These are phyloP conservation scores for Cardamine resedifolia DNA, from an alignment of 345 rosid genomes.

Conservation along the genomic window DNA sequence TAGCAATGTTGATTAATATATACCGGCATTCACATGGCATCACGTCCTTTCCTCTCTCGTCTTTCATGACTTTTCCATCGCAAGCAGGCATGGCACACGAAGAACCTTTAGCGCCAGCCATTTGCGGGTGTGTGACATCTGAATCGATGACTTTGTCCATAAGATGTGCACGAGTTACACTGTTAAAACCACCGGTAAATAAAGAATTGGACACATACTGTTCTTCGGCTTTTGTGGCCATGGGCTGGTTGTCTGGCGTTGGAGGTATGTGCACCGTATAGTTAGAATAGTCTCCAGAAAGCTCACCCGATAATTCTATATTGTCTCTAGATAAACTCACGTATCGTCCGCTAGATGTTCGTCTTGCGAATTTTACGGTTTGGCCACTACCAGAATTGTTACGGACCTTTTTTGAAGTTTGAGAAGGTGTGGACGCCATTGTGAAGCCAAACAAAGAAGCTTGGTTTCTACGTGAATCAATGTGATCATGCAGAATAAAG, in stretches of 20 bases:
- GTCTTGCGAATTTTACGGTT: slow-evolving; percentile 80
- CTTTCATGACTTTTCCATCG: slow-evolving; percentile 90
- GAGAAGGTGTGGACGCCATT: slow-evolving; percentile 61
- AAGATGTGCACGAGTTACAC: slow-evolving; percentile 89
- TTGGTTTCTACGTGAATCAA: slow-evolving; percentile 13
- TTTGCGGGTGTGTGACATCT: slow-evolving; percentile 92
- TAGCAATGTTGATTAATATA: background rate
- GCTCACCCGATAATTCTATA: slow-evolving; percentile 79
- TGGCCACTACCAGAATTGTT: slow-evolving; percentile 64
- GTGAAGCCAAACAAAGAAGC: slow-evolving; percentile 29
- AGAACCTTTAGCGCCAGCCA: slow-evolving; percentile 89
- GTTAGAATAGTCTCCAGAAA: slow-evolving; percentile 77
- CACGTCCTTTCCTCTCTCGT: slow-evolving; percentile 80
- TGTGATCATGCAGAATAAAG: slow-evolving; percentile 19
- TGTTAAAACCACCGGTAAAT: slow-evolving; percentile 93
- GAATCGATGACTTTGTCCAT: slow-evolving; percentile 98
- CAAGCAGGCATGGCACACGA: slow-evolving; percentile 87
- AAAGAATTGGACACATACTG: slow-evolving; percentile 89
- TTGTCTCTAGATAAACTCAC: slow-evolving; percentile 83
- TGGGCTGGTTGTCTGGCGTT: slow-evolving; percentile 91
- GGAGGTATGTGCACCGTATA: slow-evolving; percentile 95
- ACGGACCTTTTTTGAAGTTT: slow-evolving; percentile 65
- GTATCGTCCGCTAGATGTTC: slow-evolving; percentile 95
- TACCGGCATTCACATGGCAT: slow-evolving; percentile 93
- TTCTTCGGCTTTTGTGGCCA: slow-evolving; percentile 82